Conservation (phyloP, 176 grass and related monocot genomes). For the Musa acuminata region DNA sequence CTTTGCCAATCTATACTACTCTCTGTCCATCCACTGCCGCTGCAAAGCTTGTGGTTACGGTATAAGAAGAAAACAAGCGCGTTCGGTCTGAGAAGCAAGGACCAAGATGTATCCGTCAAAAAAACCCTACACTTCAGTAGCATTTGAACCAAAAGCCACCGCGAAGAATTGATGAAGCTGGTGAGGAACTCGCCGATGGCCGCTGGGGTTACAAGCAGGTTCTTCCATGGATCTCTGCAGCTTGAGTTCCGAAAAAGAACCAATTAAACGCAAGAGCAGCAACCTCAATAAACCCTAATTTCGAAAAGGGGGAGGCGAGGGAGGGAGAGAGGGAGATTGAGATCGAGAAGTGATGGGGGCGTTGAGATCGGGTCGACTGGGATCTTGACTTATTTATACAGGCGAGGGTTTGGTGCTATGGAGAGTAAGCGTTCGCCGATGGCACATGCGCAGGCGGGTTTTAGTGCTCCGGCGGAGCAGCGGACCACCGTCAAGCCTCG, state of each 20-base stretch:
- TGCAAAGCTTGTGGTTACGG: neutral
- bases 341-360: too few relatives aligned
- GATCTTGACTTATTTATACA: neutral
- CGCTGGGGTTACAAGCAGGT: too few relatives aligned
- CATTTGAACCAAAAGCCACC: neutral
- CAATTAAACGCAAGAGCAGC: neutral
- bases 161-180: neutral
- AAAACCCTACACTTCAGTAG: neutral
- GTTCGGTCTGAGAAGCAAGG: too few relatives aligned
- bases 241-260: neutral
- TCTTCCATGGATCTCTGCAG: neutral
- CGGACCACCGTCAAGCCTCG: neutral
- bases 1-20: neutral
- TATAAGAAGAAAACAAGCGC: neutral
- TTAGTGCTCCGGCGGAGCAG: neutral
- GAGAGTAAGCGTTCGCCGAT: neutral
- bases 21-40: neutral
- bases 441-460: neutral
- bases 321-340: neutral
- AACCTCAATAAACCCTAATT: conserved; percentile 3
- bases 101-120: neutral
- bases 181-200: neutral
- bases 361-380: neutral
- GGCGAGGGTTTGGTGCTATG: neutral
- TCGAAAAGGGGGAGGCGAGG: neutral